Base-by-base conservation (phyloP, 768 basidiomycete genomes). In the Tulasnella calospora region DNA sequence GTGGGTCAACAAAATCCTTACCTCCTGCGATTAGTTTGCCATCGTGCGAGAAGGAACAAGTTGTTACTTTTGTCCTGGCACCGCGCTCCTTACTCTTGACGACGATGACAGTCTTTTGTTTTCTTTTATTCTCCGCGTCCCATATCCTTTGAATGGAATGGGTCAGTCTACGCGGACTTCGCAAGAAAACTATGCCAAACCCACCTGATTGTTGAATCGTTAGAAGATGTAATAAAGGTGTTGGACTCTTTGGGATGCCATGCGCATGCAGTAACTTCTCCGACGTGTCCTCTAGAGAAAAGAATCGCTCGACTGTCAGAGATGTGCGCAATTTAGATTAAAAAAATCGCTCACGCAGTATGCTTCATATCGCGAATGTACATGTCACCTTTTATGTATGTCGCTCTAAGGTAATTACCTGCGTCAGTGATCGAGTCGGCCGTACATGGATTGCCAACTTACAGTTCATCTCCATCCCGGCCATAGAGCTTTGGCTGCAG, bases 291-390 rank as follows among this genome's bases (percentile, higher is more conserved):
- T 38, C 96, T 98, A n/a, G 79, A 40, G 27, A 79, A 75, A 41
- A 51, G 74, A 30, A 61, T 71, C 33, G 81, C 36, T 81, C 78
- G 61, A 38, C 51, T 71, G 76, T 57, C 15, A 38, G 76, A n/a
- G 17, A 40, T 30, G 78, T 74, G 71, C 81, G 79, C 12, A 38
- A 78, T 30, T 21, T 12, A 35, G 30, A 17, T 27, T 15, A 30
- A 8, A 17, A 78, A 79, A 12, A 19, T 23, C 72, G 86, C 95
- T 81, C 82, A 97, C 97, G 92, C 89, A n/a, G 98, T 99, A 83
- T 99, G 92, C 85, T 95, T 95, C 94, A 99, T 96, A 85, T 99
- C 98, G 77, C 98, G 92, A 81, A 99, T 94, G 84, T 99, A 99
- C 79, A 94, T 94, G 85, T 99, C 98, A 44, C 98, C 98, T 86